Evolutionary conservation across 192 early-diverging fungal genomes (phyloP).

Genomic region (Podila epigama): DNA sequence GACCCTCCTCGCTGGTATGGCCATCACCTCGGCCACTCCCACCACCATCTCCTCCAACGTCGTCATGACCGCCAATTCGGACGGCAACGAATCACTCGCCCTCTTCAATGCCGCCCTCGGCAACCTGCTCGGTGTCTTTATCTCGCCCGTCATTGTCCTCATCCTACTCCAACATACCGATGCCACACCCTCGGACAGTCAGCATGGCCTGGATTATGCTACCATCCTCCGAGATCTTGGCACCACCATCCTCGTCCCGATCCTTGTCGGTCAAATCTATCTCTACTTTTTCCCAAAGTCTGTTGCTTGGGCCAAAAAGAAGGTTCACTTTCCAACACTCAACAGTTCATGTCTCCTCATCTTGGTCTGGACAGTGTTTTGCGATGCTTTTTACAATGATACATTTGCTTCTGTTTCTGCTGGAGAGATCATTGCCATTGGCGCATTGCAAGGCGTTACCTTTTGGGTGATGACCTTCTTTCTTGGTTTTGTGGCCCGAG

Average conservation of each 20-base stretch:
- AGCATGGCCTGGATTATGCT: conserved; percentile 53
- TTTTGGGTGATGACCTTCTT: conserved; percentile 64
- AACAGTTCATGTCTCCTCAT: conserved; percentile 66
- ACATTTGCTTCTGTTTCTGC: conserved; percentile 58
- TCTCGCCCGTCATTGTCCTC: conserved; percentile 42
- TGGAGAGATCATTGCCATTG: conserved; percentile 60
- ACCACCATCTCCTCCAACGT: conserved; percentile 82
- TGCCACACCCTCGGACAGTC: conserved; percentile 26
- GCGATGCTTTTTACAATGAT: conserved; percentile 68
- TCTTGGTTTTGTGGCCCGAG: conserved; percentile 52
- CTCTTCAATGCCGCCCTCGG: conserved; percentile 74
- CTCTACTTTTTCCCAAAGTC: conserved; percentile 54
- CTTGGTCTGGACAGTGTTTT: conserved; percentile 78
- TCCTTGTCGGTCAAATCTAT: conserved; percentile 68
- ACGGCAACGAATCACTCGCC: conserved; percentile 70
- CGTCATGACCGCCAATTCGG: conserved; percentile 76
- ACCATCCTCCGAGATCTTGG: conserved; percentile 62
- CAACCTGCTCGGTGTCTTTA: conserved; percentile 65
- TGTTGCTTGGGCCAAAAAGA: conserved; percentile 56
- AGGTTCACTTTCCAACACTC: conserved; percentile 61
- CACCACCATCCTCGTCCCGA: conserved; percentile 67
- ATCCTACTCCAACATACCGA: conserved; percentile 17
- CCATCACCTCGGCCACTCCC: conserved; percentile 69
- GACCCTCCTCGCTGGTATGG: conserved; percentile 65
- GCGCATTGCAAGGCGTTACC: conserved; percentile 55